Base-by-base conservation (phyloP, 2,329 filamentous ascomycete genomes). In the Pseudogymnoascus sp. region DNA sequence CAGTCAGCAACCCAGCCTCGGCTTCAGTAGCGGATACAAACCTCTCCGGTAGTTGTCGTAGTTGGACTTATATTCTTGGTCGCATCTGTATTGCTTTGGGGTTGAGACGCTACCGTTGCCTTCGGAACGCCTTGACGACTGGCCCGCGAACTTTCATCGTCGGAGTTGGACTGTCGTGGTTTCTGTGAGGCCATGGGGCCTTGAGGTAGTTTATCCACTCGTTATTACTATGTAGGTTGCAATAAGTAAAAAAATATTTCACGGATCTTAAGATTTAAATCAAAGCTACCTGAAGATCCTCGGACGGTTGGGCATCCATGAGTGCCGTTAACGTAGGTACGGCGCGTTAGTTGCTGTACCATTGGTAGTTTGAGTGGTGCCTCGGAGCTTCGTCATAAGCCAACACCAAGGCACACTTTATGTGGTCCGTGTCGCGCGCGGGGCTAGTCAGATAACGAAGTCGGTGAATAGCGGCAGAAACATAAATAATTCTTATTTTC, bases 401-500 rank as follows among this genome's bases (percentile, higher is more conserved):
- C 50, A 56, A 56, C 50, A 56, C 10, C 50, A 35, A 56, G 29
- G 50, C 50, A 56, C 50, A 33, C 15, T 15, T 15, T 33, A 13
- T 13, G 50, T 56, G 29, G 50, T 56, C 50, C 50, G 50, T 56
- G 50, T 56, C 6, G 29, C 50, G 50, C 50, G 50, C 29, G 50
- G 50, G 50, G 50, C 50, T 56, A 56, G 50, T 56, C 50, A 56
- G 50, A 56, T 56, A 56, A 56, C 50, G 50, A 56, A 56, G 29
- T 56, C 50, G 50, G 50, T 56, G 50, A 56, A 56, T 7, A 56
- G 50, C 29, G 50, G 50, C 50, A 56, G 50, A 56, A 56, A 56
- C 50, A 56, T 56, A 56, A 56, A 56, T 56, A 56, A 56, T 56
- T 56, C 50, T 56, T 56, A 56, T 56, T 56, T 56, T 56, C 50